Evolutionary conservation across 192 early-diverging fungal genomes (phyloP), one percentile per base, ranked within the genome.

Genomic region (Umbelopsis sp.): DNA sequence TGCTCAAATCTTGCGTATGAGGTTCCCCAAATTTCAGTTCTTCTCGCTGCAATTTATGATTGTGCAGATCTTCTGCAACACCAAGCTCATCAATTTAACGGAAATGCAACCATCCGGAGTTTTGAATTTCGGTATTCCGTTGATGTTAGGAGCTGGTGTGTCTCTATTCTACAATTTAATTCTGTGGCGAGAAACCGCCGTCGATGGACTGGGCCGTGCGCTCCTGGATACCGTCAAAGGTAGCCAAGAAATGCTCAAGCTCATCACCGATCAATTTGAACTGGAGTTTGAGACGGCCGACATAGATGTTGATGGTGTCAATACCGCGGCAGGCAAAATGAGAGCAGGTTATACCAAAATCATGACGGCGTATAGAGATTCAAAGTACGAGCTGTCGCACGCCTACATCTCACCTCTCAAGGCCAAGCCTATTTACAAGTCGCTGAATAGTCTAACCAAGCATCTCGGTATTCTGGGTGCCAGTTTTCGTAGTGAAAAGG

Each of bases 181-280:
- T 2, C 41, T 77, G 13, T 86, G 84, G 84, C 82, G 80, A 18
- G 84, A 86, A 27, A 80, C 84, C 6, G 84, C 84, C 4, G 79
- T 79, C 15, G 80, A 86, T 58, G 82, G 84, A 0, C 68, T 86
- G 10, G 82, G 78, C 11, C 70, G 78, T 1, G 78, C 78, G 22
- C 27, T 80, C 5, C 48, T 73, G 27, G 78, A 80, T 20, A 73
- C 78, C 2, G 21, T 80, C 22, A 70, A 64, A 8, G 69, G 68
- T 18, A 76, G 74, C 52, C 72, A 49, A 51, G 49, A 69, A 9
- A 73, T 80, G 74, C 65, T 80, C 12, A 65, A 76, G 22, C 69
- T 71, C 41, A 72, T 75, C 23, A 76, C 78, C 20, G 61, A 69
- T 1, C 74, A 74, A 49, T 80, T 80, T 65, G 71, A 76, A 55